Conservation (phyloP, 2,329 filamentous ascomycete species). For the Diaporthe sp. region DNA sequence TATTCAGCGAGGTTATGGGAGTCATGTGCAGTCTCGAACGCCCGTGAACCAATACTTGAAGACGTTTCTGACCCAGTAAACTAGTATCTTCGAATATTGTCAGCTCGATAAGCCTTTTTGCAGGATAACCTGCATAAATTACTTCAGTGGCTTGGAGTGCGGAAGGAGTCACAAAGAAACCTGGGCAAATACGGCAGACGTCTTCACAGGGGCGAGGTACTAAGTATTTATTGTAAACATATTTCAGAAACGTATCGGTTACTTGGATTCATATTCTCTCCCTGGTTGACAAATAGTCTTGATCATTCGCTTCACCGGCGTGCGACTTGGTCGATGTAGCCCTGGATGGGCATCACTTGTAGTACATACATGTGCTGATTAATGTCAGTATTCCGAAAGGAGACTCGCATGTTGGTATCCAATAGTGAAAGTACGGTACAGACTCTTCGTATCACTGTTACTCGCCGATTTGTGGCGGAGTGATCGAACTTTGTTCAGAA, state of each 20-base stretch:
- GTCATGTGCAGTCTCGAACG: no score
- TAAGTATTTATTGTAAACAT: no score
- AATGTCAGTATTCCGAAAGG: not conserved
- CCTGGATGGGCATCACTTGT: not conserved
- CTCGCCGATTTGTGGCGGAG: not conserved
- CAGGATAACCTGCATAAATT: no score
- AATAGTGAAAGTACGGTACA: not conserved
- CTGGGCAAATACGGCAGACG: no score
- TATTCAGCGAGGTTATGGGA: no score
- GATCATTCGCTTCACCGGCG: not conserved
- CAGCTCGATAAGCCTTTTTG: no score
- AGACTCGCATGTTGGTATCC: not conserved
- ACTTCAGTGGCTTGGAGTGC: no score
- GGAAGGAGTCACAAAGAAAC: no score
- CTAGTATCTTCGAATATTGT: no score
- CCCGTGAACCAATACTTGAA: no score
- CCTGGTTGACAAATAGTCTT: not conserved
- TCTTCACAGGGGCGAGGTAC: no score
- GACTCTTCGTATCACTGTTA: not conserved
- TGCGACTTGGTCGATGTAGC: not conserved
- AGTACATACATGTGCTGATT: not conserved
- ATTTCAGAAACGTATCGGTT: not conserved
- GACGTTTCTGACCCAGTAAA: no score
- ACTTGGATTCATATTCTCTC: not conserved
- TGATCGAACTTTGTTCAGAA: not conserved